A percentile compares a stretch with the other conserved stretches of the same genome.
These are phyloP conservation scores for Ajuga reptans DNA, from an alignment of 305 asterid genomes.

Conservation along the genomic window DNA sequence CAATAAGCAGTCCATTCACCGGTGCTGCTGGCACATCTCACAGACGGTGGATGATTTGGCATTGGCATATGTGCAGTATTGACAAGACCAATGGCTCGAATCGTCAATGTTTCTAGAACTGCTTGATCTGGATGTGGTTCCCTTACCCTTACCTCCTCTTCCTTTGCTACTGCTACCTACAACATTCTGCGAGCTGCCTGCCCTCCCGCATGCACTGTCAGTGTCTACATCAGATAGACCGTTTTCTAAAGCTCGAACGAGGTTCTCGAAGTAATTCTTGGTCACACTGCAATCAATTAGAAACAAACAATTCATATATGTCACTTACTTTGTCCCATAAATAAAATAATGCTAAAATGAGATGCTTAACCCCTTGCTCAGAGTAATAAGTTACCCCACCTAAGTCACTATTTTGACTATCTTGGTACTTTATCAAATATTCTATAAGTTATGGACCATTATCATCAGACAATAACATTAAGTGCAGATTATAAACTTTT, in stretches of 20 bases:
- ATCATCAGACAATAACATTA: too few relatives aligned
- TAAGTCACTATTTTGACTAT: not conserved
- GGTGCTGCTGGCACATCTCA: slow-evolving; percentile 67
- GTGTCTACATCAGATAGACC: slow-evolving; percentile 80
- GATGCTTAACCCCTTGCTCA: not conserved
- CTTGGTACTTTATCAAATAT: too few relatives aligned
- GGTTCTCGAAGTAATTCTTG: slow-evolving; percentile 84
- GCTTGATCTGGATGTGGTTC: slow-evolving; percentile 46
- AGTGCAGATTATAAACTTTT: too few relatives aligned
- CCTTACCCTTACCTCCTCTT: slow-evolving; percentile 45
- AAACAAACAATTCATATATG: not conserved
- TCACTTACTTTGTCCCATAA: not conserved
- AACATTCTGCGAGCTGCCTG: slow-evolving; percentile 48
- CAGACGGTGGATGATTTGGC: slow-evolving; percentile 40
- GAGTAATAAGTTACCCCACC: not conserved
- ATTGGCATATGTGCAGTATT: slow-evolving; percentile 69
- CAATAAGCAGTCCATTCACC: slow-evolving; percentile 25
- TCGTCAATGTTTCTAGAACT: slow-evolving; percentile 53
- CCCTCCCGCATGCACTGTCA: slow-evolving; percentile 43
- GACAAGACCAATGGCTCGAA: slow-evolving; percentile 69
- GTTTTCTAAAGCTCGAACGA: slow-evolving; percentile 79
- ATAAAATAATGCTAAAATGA: not conserved
- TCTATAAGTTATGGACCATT: too few relatives aligned
- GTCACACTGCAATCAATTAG: slow-evolving; percentile 63
- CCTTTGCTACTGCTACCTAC: slow-evolving; percentile 53